phyloP scores from a whole-genome alignment of 345 rosid genomes.

The Euphorbia peplus region DNA sequence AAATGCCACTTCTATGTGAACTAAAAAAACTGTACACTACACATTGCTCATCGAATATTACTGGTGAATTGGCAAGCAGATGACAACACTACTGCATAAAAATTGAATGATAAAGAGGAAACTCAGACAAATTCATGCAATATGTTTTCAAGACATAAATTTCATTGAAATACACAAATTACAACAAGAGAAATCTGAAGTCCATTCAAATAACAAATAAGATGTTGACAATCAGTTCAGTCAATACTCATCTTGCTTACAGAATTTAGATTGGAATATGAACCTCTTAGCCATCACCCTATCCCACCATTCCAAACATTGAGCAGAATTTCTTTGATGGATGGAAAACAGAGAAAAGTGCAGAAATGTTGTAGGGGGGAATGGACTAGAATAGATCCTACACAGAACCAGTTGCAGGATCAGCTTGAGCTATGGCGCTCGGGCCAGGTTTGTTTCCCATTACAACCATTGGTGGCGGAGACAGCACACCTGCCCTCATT shows the following conservation, averaged over 20 bases:
- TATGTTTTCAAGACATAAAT: not conserved
- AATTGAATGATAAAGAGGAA: too few relatives aligned
- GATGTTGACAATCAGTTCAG: not conserved
- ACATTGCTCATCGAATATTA: too few relatives aligned
- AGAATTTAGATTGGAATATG: not conserved
- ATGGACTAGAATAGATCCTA: not conserved
- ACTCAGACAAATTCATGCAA: not conserved
- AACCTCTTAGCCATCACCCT: not conserved
- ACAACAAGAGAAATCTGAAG: not conserved
- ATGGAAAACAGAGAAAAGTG: not conserved
- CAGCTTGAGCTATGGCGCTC: constrained; percentile 54
- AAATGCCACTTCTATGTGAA: not conserved
- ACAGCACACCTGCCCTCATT: constrained; percentile 77
- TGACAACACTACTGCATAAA: not conserved
- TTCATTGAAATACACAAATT: not conserved
- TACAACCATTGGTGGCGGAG: constrained; percentile 85
- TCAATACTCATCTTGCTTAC: not conserved
- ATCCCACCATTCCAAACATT: not conserved
- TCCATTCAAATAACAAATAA: constrained; percentile 4
- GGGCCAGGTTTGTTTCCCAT: constrained; percentile 84
- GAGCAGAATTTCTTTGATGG: not conserved
- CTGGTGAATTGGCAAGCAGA: too few relatives aligned
- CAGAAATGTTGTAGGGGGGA: not conserved
- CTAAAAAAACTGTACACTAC: too few relatives aligned
- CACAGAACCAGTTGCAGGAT: constrained; percentile 57